Percentiles rank a stretch among this genome's conserved stretches.
Evolutionary conservation across 169 alveolate species (phyloP).

Genomic region (Plasmodium gaboni): DNA sequence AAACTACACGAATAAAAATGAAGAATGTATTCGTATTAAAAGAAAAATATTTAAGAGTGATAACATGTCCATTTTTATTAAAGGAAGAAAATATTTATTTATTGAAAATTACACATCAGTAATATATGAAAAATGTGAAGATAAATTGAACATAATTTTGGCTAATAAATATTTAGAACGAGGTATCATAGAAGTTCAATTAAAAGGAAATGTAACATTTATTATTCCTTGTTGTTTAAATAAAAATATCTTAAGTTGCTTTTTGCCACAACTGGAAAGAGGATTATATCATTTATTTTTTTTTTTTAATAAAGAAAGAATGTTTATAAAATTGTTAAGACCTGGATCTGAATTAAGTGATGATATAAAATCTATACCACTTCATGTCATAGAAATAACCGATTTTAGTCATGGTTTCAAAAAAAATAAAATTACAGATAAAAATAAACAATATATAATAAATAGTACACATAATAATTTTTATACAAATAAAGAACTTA

Average conservation of each 20-base stretch:
- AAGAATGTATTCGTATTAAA: background rate
- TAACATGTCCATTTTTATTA: constrained; percentile 12
- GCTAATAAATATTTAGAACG: constrained; percentile 15
- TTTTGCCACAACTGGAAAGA: constrained; percentile 43
- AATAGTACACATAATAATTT: constrained; percentile 20
- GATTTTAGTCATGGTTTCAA: constrained; percentile 12
- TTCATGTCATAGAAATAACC: constrained; percentile 54
- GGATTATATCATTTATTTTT: constrained; percentile 47
- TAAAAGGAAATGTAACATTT: constrained; percentile 52
- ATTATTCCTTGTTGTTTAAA: constrained; percentile 16
- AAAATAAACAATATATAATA: constrained; percentile 6
- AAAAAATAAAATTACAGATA: background rate
- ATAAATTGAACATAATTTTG: constrained; percentile 28
- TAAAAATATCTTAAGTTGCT: constrained; percentile 47
- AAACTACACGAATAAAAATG: background rate
- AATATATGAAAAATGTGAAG: constrained; percentile 70
- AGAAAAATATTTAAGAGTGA: background rate
- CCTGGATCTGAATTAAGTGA: constrained; percentile 13
- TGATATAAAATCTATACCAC: constrained; percentile 6
- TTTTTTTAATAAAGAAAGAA: constrained; percentile 52
- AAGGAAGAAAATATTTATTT: constrained; percentile 21
- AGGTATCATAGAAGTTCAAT: constrained; percentile 58
- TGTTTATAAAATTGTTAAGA: constrained; percentile 13
- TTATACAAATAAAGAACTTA: constrained; percentile 32
- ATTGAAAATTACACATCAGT: constrained; percentile 71